Base-by-base conservation (phyloP, 2,329 filamentous ascomycete species). In the Bipolaris zeicola region DNA sequence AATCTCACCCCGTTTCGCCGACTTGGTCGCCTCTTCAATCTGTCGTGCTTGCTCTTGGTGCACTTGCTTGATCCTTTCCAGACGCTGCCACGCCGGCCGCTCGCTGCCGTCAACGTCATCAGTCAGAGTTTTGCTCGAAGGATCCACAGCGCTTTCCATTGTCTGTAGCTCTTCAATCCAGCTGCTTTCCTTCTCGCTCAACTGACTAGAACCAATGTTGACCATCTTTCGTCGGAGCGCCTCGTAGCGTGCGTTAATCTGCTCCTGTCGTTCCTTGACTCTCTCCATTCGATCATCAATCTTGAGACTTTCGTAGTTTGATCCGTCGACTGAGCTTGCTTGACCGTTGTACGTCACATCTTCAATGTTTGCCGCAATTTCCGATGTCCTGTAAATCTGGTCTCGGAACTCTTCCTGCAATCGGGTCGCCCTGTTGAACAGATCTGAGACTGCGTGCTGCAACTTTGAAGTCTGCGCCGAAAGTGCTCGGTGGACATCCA, bases 401-500 rank as follows among this genome's bases (percentile, higher is more conserved):
- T 87, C 84, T 61, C 80, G 81, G 39, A 92, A 81, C 68, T 92
- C 89, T 16, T 81, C 79, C 65, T 89, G 87, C 24, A 93, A 80
- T 43, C 86, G 81, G 63, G 89, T 84, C 59, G 89, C 91, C 52
- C 87, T 83, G 24, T 87, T 81, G 76, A 92, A 93, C 5, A 93
- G 79, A 65, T 92, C 89, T 1, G 89, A 85, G 0, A 88, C 89
- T 1, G 88, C 89, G 41, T 84, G 78, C 14, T 89, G 89, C 10
- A 93, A 81, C 10, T 81, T 81, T 63, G 89, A 82, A 0, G 89
- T 91, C 73, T 93, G 89, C 8, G 84, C 82, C 60, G 86, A 86
- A 5, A 93, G 80, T 5, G 90, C 79, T 68, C 89, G 87, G 72
- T 94, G 90, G 0, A 87, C 86, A 57, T 90, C 86, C 26, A 88